Percentiles rank a stretch among this genome's conserved stretches.
These are phyloP conservation scores for Lolium perenne DNA, from an alignment of 176 grass and related monocot genomes.

Conservation along the genomic window DNA sequence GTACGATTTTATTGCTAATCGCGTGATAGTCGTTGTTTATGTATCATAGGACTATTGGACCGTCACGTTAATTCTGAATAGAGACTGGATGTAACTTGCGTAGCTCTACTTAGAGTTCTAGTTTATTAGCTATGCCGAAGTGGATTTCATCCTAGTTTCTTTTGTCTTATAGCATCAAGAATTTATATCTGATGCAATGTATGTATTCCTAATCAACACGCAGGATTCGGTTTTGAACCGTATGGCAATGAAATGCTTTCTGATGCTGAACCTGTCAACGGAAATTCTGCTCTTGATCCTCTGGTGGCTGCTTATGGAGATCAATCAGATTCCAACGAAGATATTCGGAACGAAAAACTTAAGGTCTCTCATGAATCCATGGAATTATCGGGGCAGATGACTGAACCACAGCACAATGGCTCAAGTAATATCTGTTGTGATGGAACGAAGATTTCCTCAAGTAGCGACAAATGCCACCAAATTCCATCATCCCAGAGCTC, in stretches of 20 bases:
- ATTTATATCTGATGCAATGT: constrained; percentile 43
- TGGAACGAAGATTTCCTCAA: constrained; percentile 14
- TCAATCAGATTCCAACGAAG: constrained; percentile 65
- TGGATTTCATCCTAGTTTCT: constrained; percentile 21
- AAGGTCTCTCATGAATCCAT: constrained; percentile 20
- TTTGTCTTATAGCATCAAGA: background rate
- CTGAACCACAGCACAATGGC: constrained; percentile 32
- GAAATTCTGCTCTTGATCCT: constrained; percentile 80
- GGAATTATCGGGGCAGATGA: constrained; percentile 17
- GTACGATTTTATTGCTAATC: background rate
- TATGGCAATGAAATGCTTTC: constrained; percentile 46
- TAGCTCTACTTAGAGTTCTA: constrained; percentile 18
- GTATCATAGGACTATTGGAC: background rate
- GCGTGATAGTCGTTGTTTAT: background rate
- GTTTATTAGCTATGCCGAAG: constrained; percentile 5
- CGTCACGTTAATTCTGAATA: constrained; percentile 20
- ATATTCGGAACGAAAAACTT: constrained; percentile 47
- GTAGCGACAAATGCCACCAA: constrained; percentile 47
- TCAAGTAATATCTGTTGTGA: constrained; percentile 41
- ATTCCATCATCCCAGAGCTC: constrained; percentile 39
- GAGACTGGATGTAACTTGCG: constrained; percentile 11
- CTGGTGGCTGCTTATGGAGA: constrained; percentile 72
- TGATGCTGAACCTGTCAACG: constrained; percentile 52
- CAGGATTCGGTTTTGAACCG: constrained; percentile 30
- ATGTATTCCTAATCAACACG: constrained; percentile 39